Evolutionary conservation across 768 basidiomycete genomes (phyloP).

Genomic region (Tremella fuciformis): DNA sequence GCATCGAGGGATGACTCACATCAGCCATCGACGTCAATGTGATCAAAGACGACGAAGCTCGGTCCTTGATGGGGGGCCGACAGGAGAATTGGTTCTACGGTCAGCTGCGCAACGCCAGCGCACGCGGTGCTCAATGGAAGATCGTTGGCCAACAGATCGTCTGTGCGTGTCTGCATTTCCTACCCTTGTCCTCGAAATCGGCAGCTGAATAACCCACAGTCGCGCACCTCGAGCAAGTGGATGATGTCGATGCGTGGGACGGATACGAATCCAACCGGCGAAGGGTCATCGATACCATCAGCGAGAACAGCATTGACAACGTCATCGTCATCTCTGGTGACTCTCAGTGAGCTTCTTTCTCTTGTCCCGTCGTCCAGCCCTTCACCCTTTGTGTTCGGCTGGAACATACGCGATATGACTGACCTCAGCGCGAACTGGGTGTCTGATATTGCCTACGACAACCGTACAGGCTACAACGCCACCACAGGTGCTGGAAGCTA

Average conservation of each 20-base stretch:
- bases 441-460: slow-evolving; percentile 60
- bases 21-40: slow-evolving; percentile 54
- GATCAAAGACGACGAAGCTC: slow-evolving; percentile 54
- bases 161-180: slow-evolving; percentile 54
- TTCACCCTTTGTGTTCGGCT: not conserved
- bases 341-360: slow-evolving; percentile 52
- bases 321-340: slow-evolving; percentile 64
- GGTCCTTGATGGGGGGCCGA: slow-evolving; percentile 60
- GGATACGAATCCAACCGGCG: slow-evolving; percentile 62
- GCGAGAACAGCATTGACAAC: slow-evolving; percentile 58
- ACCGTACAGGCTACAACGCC: slow-evolving; percentile 56
- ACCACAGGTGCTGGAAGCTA: slow-evolving; percentile 58
- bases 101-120: slow-evolving; percentile 56
- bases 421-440: slow-evolving; percentile 57
- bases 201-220: slow-evolving; percentile 17
- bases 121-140: slow-evolving; percentile 59
- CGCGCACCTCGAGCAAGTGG: slow-evolving; percentile 17
- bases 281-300: slow-evolving; percentile 59
- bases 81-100: slow-evolving; percentile 62
- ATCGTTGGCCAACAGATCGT: slow-evolving; percentile 63
- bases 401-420: not conserved
- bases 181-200: no score
- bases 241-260: slow-evolving; percentile 59
- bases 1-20: not conserved
- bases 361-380: no score